Evolutionary conservation across 2,329 filamentous ascomycete species (phyloP).

Genomic region (Ampelomyces quisqualis): DNA sequence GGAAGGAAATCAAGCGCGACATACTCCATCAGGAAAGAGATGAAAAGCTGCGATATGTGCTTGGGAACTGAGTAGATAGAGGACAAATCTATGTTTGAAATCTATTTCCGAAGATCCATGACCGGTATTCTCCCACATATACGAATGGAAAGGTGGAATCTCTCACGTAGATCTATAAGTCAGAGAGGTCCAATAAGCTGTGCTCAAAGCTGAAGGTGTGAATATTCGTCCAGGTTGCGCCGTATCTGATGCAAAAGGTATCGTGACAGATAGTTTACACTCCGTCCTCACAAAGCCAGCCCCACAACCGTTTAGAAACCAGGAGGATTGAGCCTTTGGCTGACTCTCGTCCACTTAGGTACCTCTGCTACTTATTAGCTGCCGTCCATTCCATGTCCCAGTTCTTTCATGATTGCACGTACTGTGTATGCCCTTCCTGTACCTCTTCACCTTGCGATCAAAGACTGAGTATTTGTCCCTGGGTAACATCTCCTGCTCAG

Average conservation of each 20-base stretch:
- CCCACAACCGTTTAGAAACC: slow-evolving; percentile 66
- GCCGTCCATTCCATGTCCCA: neutral
- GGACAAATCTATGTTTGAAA: too few species aligned
- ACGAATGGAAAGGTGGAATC: too few species aligned
- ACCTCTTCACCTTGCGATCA: slow-evolving; percentile 91
- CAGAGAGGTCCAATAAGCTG: neutral
- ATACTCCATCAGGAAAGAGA: too few species aligned
- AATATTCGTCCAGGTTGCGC: slow-evolving; percentile 7
- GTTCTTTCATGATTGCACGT: slow-evolving; percentile 47
- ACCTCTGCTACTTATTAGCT: slow-evolving; percentile 64
- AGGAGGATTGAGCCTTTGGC: slow-evolving; percentile 88
- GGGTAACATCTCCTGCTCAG: slow-evolving; percentile 91
- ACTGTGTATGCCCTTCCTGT: slow-evolving; percentile 98
- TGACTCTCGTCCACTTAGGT: slow-evolving; percentile 86
- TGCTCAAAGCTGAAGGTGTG: neutral
- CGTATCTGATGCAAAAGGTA: slow-evolving; percentile 20
- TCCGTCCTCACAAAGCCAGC: neutral
- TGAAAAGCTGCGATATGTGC: too few species aligned
- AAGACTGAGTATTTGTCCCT: slow-evolving; percentile 98
- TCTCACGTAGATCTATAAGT: too few species aligned
- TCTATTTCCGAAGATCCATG: too few species aligned
- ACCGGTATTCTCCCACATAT: too few species aligned
- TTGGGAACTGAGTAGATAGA: too few species aligned
- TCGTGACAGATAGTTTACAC: slow-evolving; percentile 32
- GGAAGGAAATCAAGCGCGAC: too few species aligned